Evolutionary conservation across 441 rosid genomes (phyloP), one percentile per base, ranked within the genome.

Genomic region (Pelargonium fulgidum): DNA sequence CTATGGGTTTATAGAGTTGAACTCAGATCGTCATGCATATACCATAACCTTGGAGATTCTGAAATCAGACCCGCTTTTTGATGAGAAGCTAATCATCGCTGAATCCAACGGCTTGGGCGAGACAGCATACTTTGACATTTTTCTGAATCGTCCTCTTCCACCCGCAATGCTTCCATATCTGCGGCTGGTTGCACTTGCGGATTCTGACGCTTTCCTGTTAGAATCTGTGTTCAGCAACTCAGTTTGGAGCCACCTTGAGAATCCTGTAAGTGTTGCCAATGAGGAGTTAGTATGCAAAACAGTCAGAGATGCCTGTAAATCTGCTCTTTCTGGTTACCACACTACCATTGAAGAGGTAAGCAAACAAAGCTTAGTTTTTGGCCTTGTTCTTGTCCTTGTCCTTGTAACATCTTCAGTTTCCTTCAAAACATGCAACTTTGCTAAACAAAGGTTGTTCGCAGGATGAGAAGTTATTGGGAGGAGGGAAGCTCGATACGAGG

Each of bases 31-130:
- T 66, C 86, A 87, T 83, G 64, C 85, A 7, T 93, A 83, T 72
- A 87, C 93, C 9, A 72, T 91, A 61, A 87, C 96, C 20, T 80
- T 93, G 26, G 88, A 77, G 78, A 88, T 93, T 75, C 75, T 95
- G 0, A 86, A 86, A 70, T 78, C 86, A 0, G 96, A 87, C 69
- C 83, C 81, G 1, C 88, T 88, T 74, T 79, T 72, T 10, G 89
- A 79, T 47, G 98, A 93, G 81, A 93, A 93, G 85, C 90, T 93
- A 13, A 92, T 89, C 76, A 82, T 93, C 17, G 93, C 91, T 4
- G 99, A 87, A 81, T 73, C 84, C 54, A 88, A 91, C 56, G 93
- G 89, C 67, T 70, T 88, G 83, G 74, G 89, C 12, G 86, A 85
- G 82, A 83, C 81, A 64, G 85, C 86, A 14, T 80, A 79, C 22